Evolutionary conservation across 2,329 filamentous ascomycete species (phyloP).

Genomic region (Aspergillus latus): DNA sequence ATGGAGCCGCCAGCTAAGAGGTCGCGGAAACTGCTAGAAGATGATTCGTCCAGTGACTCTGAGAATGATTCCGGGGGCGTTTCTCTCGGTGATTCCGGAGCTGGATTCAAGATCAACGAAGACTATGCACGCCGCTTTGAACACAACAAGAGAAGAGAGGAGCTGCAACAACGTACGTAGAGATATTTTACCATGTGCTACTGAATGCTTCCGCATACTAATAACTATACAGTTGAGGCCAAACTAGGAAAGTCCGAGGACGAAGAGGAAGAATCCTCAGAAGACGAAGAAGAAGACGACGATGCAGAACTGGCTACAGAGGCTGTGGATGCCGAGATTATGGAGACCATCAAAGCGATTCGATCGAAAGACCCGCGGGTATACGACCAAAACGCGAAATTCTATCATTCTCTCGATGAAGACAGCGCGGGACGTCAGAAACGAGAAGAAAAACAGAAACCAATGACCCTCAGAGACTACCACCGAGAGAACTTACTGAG

Average conservation of each 20-base stretch:
- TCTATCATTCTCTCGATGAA: constrained; percentile 67
- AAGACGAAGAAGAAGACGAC: constrained; percentile 84
- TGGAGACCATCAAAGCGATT: constrained; percentile 82
- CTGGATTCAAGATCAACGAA: constrained; percentile 76
- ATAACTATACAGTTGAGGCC: constrained; percentile 68
- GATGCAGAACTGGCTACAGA: constrained; percentile 83
- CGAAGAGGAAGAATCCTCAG: constrained; percentile 67
- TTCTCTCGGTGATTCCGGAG: constrained; percentile 30
- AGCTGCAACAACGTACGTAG: constrained; percentile 58
- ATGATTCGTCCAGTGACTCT: constrained; percentile 41
- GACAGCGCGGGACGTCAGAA: constrained; percentile 42
- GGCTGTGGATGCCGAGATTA: constrained; percentile 81
- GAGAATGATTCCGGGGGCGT: constrained; percentile 44
- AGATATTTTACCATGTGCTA: not conserved
- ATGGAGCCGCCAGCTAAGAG: constrained; percentile 47
- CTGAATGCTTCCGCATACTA: not conserved
- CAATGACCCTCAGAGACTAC: constrained; percentile 84
- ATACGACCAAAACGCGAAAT: constrained; percentile 76
- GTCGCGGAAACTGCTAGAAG: constrained; percentile 42
- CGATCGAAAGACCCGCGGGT: constrained; percentile 86
- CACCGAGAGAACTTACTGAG: constrained; percentile 85
- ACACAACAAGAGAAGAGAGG: constrained; percentile 95
- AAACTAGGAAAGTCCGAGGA: constrained; percentile 67
- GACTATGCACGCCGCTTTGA: constrained; percentile 89
- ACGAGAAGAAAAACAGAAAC: constrained; percentile 69